phyloP scores from a whole-genome alignment of 2,329 filamentous ascomycete species.

The Diaporthe caulivora region DNA sequence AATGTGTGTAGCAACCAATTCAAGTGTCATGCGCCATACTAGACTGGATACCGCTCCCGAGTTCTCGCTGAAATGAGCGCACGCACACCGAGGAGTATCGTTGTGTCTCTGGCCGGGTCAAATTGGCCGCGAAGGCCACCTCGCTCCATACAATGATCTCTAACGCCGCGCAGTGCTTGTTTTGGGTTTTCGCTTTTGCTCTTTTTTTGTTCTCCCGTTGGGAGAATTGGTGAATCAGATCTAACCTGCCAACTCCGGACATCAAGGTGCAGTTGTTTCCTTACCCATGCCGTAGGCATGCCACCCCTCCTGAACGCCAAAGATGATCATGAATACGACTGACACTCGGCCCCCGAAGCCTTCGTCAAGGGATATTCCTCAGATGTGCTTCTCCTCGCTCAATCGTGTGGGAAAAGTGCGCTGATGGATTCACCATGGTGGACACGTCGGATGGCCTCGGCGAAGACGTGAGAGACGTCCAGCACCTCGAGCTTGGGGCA shows the following conservation, averaged over 20 bases:
- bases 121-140: constrained; percentile 2
- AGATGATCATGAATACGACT: constrained; percentile 31
- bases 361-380: not conserved
- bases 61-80: constrained; percentile 10
- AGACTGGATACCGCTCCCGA: not conserved
- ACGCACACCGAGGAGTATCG: constrained; percentile 1
- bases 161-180: constrained; percentile 24
- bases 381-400: constrained; percentile 37
- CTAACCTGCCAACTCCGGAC: constrained; percentile 39
- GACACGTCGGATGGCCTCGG: constrained; percentile 93
- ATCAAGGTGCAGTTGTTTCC: constrained; percentile 29
- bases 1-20: constrained; percentile 35
- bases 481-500: constrained; percentile 93
- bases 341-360: not conserved
- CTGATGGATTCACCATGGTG: constrained; percentile 99
- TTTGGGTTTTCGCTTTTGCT: constrained; percentile 33
- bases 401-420: constrained; percentile 90
- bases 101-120: constrained; percentile 13
- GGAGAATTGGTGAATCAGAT: constrained; percentile 29
- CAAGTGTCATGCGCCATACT: constrained; percentile 28
- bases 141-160: constrained; percentile 5
- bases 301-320: constrained; percentile 34
- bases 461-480: constrained; percentile 91
- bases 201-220: constrained; percentile 20
- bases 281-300: constrained; percentile 34